phyloP scores from a whole-genome alignment of 345 rosid genomes.

The Hevea brasiliensis region DNA sequence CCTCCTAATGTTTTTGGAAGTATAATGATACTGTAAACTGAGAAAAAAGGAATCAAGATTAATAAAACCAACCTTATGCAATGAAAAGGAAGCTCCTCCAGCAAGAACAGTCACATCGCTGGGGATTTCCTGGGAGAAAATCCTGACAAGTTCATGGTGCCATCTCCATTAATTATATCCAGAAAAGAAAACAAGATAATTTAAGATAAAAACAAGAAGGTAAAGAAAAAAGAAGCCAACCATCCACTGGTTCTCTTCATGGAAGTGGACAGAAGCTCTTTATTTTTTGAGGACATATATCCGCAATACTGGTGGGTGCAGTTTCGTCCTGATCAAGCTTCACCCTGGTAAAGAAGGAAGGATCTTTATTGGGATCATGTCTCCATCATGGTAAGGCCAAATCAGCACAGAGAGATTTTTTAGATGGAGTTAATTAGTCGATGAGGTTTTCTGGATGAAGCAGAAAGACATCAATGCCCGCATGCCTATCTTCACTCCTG shows the following conservation, averaged over 20 bases:
- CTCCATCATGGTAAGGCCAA: slow-evolving; percentile 34
- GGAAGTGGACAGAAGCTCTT: slow-evolving; percentile 76
- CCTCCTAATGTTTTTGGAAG: background rate
- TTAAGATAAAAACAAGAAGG: slow-evolving; percentile 1
- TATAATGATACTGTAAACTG: slow-evolving; percentile 5
- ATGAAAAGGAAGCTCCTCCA: slow-evolving; percentile 32
- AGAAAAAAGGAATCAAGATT: slow-evolving; percentile 6
- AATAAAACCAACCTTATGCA: slow-evolving; percentile 64
- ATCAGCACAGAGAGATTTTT: background rate
- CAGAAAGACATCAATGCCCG: slow-evolving; percentile 5
- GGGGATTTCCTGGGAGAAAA: slow-evolving; percentile 90
- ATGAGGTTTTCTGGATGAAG: slow-evolving; percentile 9
- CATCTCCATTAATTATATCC: background rate
- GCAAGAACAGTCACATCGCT: slow-evolving; percentile 61
- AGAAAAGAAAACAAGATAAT: background rate
- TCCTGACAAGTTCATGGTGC: slow-evolving; percentile 51
- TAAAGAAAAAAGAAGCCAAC: slow-evolving; percentile 29
- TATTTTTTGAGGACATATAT: slow-evolving; percentile 63
- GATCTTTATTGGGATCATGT: slow-evolving; percentile 38
- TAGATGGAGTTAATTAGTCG: slow-evolving; percentile 1
- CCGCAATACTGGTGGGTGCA: slow-evolving; percentile 29
- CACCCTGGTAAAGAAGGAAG: slow-evolving; percentile 47
- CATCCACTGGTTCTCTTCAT: slow-evolving; percentile 97
- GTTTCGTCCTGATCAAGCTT: slow-evolving; percentile 45
- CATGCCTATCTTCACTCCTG: background rate